Percentiles rank a stretch among this genome's conserved stretches.
Conservation (phyloP, 2,329 filamentous ascomycete genomes). For the Biscogniauxia sp. region DNA sequence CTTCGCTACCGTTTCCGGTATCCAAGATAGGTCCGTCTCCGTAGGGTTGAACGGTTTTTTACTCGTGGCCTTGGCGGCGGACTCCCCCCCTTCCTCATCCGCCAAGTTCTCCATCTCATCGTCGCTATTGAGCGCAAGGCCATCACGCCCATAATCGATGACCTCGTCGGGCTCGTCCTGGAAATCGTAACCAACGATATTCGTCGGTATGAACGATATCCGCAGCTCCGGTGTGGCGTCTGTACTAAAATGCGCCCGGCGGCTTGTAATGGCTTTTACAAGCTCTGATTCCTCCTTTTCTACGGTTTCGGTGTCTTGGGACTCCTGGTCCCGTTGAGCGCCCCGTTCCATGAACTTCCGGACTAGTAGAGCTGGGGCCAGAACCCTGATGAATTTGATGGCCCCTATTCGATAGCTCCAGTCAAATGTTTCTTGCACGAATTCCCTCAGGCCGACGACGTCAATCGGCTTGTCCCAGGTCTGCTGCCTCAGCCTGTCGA, state of each 20-base stretch:
- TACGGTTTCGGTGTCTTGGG: conserved; percentile 33
- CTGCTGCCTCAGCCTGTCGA: conserved; percentile 55
- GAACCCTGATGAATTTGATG: conserved; percentile 76
- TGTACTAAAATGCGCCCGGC: conserved; percentile 68
- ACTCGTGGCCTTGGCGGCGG: conserved; percentile 22
- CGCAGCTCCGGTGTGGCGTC: conserved; percentile 76
- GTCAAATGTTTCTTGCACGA: conserved; percentile 77
- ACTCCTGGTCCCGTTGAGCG: conserved; percentile 27
- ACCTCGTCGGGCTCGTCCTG: conserved; percentile 66
- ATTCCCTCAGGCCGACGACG: conserved; percentile 65
- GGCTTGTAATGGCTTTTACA: conserved; percentile 65
- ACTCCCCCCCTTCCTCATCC: conserved; percentile 24
- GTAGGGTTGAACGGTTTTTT: conserved; percentile 61
- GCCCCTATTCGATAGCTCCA: conserved; percentile 80
- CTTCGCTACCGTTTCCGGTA: conserved; percentile 62
- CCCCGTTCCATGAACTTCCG: conserved; percentile 51
- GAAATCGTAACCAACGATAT: conserved; percentile 76
- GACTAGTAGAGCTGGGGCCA: conserved; percentile 74
- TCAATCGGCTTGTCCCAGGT: conserved; percentile 65
- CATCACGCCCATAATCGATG: conserved; percentile 48
- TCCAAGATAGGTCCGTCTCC: conserved; percentile 64
- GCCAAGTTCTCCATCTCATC: conserved; percentile 54
- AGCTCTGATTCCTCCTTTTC: conserved; percentile 49
- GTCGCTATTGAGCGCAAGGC: conserved; percentile 62
- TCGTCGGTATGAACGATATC: conserved; percentile 71